These are phyloP conservation scores for Termitomyces sp. DNA, from an alignment of 1,284 basidiomycete species.

Conservation along the genomic window DNA sequence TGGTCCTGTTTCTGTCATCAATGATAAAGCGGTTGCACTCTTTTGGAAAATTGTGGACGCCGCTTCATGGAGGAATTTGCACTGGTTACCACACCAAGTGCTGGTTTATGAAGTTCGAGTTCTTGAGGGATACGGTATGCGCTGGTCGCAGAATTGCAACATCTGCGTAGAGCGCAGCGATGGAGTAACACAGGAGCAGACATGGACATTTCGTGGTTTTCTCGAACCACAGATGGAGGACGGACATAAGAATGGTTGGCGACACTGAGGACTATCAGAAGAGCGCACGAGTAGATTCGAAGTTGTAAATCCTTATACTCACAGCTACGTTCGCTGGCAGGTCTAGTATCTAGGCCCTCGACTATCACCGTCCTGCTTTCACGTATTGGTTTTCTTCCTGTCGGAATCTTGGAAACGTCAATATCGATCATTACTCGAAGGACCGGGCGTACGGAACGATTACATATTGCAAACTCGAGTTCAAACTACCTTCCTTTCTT, in stretches of 20 bases:
- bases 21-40: conserved; percentile 42
- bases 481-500: too few species aligned
- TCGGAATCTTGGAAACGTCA: too few species aligned
- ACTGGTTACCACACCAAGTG: conserved; percentile 55
- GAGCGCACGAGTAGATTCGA: too few species aligned
- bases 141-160: conserved; percentile 50
- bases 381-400: too few species aligned
- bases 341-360: too few species aligned
- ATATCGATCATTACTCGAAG: too few species aligned
- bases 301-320: too few species aligned
- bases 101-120: conserved; percentile 56
- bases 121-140: conserved; percentile 56
- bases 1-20: conserved; percentile 46
- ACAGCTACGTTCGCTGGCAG: too few species aligned
- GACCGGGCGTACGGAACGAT: too few species aligned
- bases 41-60: conserved; percentile 47
- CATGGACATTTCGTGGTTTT: conserved; percentile 55
- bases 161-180: conserved; percentile 14
- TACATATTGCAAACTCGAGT: too few species aligned
- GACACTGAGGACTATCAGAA: conserved; percentile 29
- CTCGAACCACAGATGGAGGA: conserved; percentile 62
- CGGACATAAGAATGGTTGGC: conserved; percentile 56
- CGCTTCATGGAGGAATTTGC: conserved; percentile 54
- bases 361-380: too few species aligned
- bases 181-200: conserved; percentile 8